Evolutionary conservation across 2,329 filamentous ascomycete species (phyloP).

Genomic region (Boeremia exigua): DNA sequence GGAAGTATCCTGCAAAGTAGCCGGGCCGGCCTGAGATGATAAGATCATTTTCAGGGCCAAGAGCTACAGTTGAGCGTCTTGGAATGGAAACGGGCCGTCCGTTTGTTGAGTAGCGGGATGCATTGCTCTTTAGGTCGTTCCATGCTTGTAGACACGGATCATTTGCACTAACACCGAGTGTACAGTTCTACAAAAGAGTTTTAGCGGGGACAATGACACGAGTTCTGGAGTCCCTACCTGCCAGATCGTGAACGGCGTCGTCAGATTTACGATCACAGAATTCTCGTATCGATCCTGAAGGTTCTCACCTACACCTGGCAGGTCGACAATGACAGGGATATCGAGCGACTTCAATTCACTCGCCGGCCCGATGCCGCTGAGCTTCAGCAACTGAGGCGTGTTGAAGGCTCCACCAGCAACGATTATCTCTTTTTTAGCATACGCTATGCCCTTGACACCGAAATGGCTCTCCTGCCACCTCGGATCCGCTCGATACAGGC

Average conservation of each 20-base stretch:
- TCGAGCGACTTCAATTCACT: constrained; percentile 58
- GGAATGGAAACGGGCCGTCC: no score
- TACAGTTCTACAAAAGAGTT: constrained; percentile 47
- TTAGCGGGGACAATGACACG: no score
- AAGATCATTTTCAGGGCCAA: constrained; percentile 47
- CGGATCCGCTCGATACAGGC: constrained; percentile 50
- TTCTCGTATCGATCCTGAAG: constrained; percentile 66
- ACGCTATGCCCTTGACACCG: constrained; percentile 24
- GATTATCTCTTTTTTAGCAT: constrained; percentile 36
- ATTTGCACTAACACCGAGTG: constrained; percentile 35
- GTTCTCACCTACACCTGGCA: constrained; percentile 67
- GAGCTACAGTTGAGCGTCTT: no score
- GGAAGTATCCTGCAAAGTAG: constrained; percentile 61
- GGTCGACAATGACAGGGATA: constrained; percentile 60
- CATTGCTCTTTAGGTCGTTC: constrained; percentile 51
- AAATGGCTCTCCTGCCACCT: constrained; percentile 24
- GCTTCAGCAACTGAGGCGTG: constrained; percentile 67
- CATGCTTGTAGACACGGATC: constrained; percentile 57
- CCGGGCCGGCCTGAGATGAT: constrained; percentile 62
- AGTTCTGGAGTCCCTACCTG: no score
- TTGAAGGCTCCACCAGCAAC: constrained; percentile 62
- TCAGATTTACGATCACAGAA: constrained; percentile 53
- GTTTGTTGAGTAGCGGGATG: constrained; percentile 7
- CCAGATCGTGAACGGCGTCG: constrained; percentile 34
- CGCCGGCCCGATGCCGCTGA: constrained; percentile 64